Evolutionary conservation across 2,329 filamentous ascomycete species (phyloP), one percentile per base, ranked within the genome.

Genomic region (Fusarium foetens): DNA sequence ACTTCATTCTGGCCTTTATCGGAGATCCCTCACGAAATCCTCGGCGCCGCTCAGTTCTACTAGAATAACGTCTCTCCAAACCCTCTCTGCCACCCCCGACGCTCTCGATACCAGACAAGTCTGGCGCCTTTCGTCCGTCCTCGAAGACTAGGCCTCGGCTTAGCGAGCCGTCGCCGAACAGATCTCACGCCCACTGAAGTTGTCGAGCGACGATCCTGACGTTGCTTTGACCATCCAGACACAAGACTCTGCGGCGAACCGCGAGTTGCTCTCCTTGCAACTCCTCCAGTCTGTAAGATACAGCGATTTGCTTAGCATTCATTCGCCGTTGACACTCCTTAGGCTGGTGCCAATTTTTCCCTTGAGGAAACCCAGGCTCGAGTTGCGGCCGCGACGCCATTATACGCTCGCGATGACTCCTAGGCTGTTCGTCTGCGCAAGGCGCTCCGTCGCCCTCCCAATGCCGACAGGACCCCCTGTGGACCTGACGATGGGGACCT

Each of bases 101-200:
- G 5, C 11, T 3, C 19, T 29, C 25, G 1, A 46, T 5, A 9
- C 5, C 19, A 29, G 3, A 4, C 7, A 29, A 3, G 4, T 5
- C 12, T 29, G 25, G 43, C 43, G 25, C 43, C 0, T 29, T 13
- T 46, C 17, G 19, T 46, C 25, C 4, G 25, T 29, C 25, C 12
- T 46, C 6, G 25, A 29, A 7, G 17, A 29, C 0, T 46, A 8
- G 0, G 17, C 42, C 2, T 21, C 42, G 42, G 42, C 42, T 9
- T 45, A 45, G 42, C 23, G 12, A 13, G 42, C 17, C 19, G 5
- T 46, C 17, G 25, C 7, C 5, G 25, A 27, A 8, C 42, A 45
- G 8, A 27, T 45, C 17, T 21, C 25, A 0, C 25, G 21, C 5
- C 25, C 25, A 7, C 6, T 27, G 0, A 21, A 46, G 16, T 11